These are phyloP conservation scores for Cercospora berteroae DNA, from an alignment of 2,329 filamentous ascomycete species.

Conservation along the genomic window DNA sequence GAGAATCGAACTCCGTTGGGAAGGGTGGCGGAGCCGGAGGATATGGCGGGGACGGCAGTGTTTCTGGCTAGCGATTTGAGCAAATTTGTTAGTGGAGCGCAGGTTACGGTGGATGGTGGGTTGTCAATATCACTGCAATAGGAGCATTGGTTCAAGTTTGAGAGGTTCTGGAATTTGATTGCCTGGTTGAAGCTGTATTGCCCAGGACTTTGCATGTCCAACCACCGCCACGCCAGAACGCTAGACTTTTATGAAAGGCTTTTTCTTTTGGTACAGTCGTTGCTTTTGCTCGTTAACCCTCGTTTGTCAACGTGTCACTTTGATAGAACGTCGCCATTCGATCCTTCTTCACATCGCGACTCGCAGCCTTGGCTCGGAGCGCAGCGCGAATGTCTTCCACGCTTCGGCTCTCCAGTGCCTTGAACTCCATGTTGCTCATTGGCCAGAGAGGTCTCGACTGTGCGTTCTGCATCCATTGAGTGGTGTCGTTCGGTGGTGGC, in stretches of 20 bases:
- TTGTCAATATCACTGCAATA: conserved; percentile 17
- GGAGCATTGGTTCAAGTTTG: not conserved
- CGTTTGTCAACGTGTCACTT: conserved; percentile 21
- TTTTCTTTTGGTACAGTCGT: not conserved
- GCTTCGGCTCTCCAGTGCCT: conserved; percentile 38
- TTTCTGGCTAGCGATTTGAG: conserved; percentile 70
- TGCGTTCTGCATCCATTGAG: conserved; percentile 52
- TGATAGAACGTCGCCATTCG: conserved; percentile 26
- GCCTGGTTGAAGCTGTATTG: conserved; percentile 39
- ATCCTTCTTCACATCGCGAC: conserved; percentile 30
- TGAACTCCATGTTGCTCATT: conserved; percentile 46
- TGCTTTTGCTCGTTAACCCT: not conserved
- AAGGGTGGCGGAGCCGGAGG: conserved; percentile 63
- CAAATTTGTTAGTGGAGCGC: not conserved
- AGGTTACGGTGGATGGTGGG: conserved; percentile 21
- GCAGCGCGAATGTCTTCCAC: conserved; percentile 46
- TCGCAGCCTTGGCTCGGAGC: conserved; percentile 42
- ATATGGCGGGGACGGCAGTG: conserved; percentile 78
- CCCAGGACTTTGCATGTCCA: not conserved
- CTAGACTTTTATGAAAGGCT: not conserved
- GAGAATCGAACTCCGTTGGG: conserved; percentile 76
- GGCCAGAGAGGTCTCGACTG: conserved; percentile 59
- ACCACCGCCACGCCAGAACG: conserved; percentile 6
- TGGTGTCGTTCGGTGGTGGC: conserved; percentile 49
- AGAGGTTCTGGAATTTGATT: not conserved